These are phyloP conservation scores for Diospyros lotus DNA, from an alignment of 148 eudicot species.

Conservation along the genomic window DNA sequence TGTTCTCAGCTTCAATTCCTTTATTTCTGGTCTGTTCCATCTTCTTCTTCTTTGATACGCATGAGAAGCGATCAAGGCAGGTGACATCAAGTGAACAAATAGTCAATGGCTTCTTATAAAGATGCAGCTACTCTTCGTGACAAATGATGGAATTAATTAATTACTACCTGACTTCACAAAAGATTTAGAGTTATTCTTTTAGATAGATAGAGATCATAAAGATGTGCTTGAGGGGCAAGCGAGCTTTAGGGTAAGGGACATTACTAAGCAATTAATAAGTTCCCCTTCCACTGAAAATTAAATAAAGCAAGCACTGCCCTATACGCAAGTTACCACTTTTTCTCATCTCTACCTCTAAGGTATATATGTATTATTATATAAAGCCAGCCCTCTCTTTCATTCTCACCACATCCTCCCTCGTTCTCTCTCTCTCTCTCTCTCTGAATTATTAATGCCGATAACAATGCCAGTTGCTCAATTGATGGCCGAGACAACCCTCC, in stretches of 20 bases:
- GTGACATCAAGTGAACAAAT: no score
- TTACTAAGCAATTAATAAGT: slow-evolving; percentile 11
- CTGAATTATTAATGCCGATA: no score
- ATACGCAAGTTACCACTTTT: neutral
- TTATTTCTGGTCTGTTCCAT: no score
- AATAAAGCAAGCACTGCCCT: neutral
- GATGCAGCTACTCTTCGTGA: no score
- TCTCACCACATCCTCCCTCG: neutral
- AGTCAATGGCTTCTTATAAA: no score
- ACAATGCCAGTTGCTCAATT: slow-evolving; percentile 19
- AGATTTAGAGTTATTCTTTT: no score
- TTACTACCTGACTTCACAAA: no score
- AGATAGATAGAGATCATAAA: neutral
- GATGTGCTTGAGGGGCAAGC: slow-evolving; percentile 16
- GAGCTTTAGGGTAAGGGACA: slow-evolving; percentile 11
- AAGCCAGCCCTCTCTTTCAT: neutral
- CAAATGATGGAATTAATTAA: no score
- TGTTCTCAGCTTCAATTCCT: no score
- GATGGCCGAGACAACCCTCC: slow-evolving; percentile 7
- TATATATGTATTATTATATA: slow-evolving; percentile 2
- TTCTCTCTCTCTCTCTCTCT: neutral
- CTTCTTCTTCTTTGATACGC: no score
- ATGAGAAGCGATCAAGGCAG: no score
- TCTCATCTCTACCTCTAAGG: neutral
- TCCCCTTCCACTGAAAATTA: neutral